phyloP scores from a whole-genome alignment of 2,329 filamentous ascomycete species.

The Bipolaris zeicola region DNA sequence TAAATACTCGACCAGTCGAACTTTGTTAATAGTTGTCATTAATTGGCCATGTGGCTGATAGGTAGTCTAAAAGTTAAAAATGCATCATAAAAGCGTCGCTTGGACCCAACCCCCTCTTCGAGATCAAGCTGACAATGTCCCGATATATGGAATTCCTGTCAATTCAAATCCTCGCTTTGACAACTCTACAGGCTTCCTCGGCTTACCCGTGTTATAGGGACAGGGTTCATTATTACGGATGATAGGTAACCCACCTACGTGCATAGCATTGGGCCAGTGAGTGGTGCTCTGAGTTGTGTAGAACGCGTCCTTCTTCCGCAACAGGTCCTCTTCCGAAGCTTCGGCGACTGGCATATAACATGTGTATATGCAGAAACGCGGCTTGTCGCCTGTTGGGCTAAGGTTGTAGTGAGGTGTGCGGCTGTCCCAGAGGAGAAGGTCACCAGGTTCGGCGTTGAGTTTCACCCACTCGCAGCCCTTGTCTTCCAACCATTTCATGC shows the following conservation, averaged over 20 bases:
- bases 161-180: conserved; percentile 51
- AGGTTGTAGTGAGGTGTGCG: conserved; percentile 49
- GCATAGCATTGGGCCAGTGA: conserved; percentile 45
- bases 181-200: conserved; percentile 33
- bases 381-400: conserved; percentile 31
- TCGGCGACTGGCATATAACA: conserved; percentile 47
- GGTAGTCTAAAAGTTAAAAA: background rate
- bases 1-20: too few species aligned
- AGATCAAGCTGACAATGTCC: background rate
- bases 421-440: conserved; percentile 52
- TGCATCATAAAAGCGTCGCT: background rate
- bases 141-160: conserved; percentile 56
- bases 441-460: conserved; percentile 51
- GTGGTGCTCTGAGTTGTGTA: conserved; percentile 32
- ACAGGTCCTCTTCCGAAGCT: conserved; percentile 42
- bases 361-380: conserved; percentile 43
- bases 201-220: conserved; percentile 48
- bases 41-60: too few species aligned
- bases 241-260: conserved; percentile 40
- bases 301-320: conserved; percentile 38
- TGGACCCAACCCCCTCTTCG: background rate
- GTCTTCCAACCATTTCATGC: conserved; percentile 51
- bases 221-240: conserved; percentile 38
- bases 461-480: conserved; percentile 50
- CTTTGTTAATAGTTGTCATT: too few species aligned